A percentile compares a stretch with the other conserved stretches of the same genome.
Evolutionary conservation across 768 basidiomycete genomes (phyloP).

Genomic region (Naganishia onofrii): DNA sequence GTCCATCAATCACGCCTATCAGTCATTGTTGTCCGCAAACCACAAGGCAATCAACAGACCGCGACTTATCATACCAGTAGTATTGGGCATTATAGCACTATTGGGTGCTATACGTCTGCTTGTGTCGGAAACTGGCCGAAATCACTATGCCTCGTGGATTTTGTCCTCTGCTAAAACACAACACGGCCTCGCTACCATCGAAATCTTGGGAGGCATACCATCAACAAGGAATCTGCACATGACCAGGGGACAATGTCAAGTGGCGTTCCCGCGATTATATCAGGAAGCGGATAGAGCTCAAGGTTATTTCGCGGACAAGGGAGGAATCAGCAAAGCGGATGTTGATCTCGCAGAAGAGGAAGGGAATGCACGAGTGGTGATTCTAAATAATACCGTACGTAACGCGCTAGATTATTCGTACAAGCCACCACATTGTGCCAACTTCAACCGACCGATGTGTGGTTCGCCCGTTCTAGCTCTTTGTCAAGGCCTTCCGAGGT

Average conservation of each 20-base stretch:
- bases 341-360: conserved; percentile 33
- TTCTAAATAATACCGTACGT: conserved; percentile 37
- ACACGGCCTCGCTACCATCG: neutral
- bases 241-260: conserved; percentile 30
- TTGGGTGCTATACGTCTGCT: neutral
- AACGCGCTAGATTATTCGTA: neutral
- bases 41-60: conserved; percentile 3
- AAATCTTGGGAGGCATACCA: neutral
- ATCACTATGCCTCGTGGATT: neutral
- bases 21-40: conserved; percentile 6
- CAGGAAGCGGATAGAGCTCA: conserved; percentile 39
- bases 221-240: conserved; percentile 32
- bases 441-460: neutral
- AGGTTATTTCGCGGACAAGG: conserved; percentile 32
- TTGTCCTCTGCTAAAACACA: neutral
- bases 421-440: neutral
- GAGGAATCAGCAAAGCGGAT: conserved; percentile 34
- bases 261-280: conserved; percentile 35
- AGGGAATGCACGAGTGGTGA: conserved; percentile 37
- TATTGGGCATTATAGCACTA: conserved; percentile 3
- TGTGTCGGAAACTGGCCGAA: neutral
- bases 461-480: conserved; percentile 31
- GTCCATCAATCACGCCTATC: conserved; percentile 8
- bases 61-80: neutral
- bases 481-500: conserved; percentile 35